These are phyloP conservation scores for Mucor circinelloides DNA, from an alignment of 371 early-diverging fungal species.

Conservation along the genomic window DNA sequence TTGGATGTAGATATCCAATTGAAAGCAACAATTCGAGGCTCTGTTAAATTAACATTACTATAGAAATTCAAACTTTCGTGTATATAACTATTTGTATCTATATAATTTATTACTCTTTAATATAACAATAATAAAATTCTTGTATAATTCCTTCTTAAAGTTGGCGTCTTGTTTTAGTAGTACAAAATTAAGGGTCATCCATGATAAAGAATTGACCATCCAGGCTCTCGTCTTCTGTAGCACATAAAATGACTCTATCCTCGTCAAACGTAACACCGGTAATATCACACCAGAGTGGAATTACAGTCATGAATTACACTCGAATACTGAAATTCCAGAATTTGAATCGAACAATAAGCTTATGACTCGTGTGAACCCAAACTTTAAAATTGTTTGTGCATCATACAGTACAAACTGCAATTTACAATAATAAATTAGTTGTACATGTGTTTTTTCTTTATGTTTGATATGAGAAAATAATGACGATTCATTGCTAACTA, in stretches of 20 bases:
- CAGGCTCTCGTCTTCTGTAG: neutral
- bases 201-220: neutral
- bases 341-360: neutral
- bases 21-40: constrained; percentile 25
- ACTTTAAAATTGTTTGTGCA: neutral
- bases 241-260: neutral
- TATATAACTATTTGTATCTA: neutral
- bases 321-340: neutral
- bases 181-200: neutral
- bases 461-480: neutral
- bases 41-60: constrained; percentile 19
- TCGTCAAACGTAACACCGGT: neutral
- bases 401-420: neutral
- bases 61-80: neutral
- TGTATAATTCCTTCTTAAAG: neutral
- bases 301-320: neutral
- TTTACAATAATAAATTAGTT: neutral
- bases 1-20: constrained; percentile 26
- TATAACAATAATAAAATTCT: neutral
- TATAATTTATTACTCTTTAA: neutral
- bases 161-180: neutral
- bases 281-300: neutral
- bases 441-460: neutral
- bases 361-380: neutral
- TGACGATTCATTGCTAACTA: neutral